A percentile compares a stretch with the other conserved stretches of the same genome.
phyloP scores from a whole-genome alignment of 495 filamentous ascomycete species.

The Tuber borchii region DNA sequence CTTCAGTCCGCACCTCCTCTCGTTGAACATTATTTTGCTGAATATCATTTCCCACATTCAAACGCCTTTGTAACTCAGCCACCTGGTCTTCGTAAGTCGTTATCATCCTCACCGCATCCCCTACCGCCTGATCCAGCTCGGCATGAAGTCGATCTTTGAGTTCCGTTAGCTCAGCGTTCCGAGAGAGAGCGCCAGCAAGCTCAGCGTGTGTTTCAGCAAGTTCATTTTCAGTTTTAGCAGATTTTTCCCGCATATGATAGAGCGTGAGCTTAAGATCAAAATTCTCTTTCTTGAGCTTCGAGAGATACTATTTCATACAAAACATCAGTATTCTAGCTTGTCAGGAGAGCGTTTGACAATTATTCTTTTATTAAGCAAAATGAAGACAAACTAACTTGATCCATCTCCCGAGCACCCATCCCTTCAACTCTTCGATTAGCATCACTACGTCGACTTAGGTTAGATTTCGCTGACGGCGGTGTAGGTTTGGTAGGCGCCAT shows the following conservation, averaged over 20 bases:
- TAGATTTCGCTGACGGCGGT: constrained; percentile 11
- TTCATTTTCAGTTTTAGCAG: constrained; percentile 23
- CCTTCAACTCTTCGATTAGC: constrained; percentile 24
- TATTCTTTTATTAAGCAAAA: neutral
- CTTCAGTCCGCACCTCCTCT: neutral
- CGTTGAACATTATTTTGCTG: constrained; percentile 7
- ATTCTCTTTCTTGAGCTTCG: constrained; percentile 73
- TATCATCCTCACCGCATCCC: constrained; percentile 77
- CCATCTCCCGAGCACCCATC: constrained; percentile 34
- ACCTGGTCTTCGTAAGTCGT: constrained; percentile 63
- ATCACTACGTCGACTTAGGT: constrained; percentile 11
- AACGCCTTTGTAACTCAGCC: constrained; percentile 48
- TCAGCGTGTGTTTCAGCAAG: constrained; percentile 15
- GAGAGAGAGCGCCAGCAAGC: constrained; percentile 13
- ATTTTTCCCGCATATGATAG: constrained; percentile 59
- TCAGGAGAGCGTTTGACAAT: neutral
- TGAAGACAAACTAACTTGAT: constrained; percentile 20
- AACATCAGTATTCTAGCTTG: constrained; percentile 8
- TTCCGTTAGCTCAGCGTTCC: constrained; percentile 47
- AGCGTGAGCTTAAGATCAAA: constrained; percentile 86
- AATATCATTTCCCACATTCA: neutral
- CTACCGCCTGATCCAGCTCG: constrained; percentile 70
- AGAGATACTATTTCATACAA: constrained; percentile 36
- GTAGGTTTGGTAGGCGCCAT: constrained; percentile 2
- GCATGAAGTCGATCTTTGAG: constrained; percentile 62